Base-by-base conservation (phyloP, 306 rosid genomes). In the Alnus glutinosa region DNA sequence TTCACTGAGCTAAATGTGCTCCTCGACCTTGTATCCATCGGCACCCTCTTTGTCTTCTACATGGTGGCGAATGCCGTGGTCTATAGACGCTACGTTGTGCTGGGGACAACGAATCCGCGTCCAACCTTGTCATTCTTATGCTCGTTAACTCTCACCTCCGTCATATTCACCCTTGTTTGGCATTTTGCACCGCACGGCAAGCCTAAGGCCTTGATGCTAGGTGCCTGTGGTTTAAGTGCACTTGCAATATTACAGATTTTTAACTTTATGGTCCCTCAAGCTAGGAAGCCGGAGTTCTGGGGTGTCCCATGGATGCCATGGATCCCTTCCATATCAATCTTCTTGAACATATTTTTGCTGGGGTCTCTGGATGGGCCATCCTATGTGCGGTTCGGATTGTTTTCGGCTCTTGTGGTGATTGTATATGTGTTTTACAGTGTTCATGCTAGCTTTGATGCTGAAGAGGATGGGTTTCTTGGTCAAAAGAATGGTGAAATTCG, bases 281-380 rank as follows among this genome's bases (percentile, higher is more conserved):
- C 80, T 1, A 51, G 97, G 7, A 92, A 91, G 77, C 98, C 98
- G 0, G 91, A 94, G 80, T 90, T 87, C 64, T 92, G 98, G 98
- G 98, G 97, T 5, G 97, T 94, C 55, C 98, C 98, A 4, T 82
- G 92, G 64, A 94, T 94, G 98, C 98, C 98, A 12, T 94, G 97
- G 98, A 84, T 94, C 70, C 98, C 98, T 1, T 88, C 93, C 19
- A 46, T 85, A 2, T 94, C 98, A 23, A 91, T 94, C 28, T 92
- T 94, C 79, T 76, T 94, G 62, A 92, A 94, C 74, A 81, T 92
- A 54, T 94, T 94, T 77, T 67, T 94, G 76, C 71, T 94, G 44
- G 97, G 97, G 74, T 86, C 92, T 4, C 77, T 94, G 16, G 91
- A 89, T 76, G 88, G 95, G 30, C 88, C 88, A 72, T 92, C 97